Evolutionary conservation across 2,329 filamentous ascomycete genomes (phyloP), one percentile per base, ranked within the genome.

Genomic region (Diaporthe nobilis): DNA sequence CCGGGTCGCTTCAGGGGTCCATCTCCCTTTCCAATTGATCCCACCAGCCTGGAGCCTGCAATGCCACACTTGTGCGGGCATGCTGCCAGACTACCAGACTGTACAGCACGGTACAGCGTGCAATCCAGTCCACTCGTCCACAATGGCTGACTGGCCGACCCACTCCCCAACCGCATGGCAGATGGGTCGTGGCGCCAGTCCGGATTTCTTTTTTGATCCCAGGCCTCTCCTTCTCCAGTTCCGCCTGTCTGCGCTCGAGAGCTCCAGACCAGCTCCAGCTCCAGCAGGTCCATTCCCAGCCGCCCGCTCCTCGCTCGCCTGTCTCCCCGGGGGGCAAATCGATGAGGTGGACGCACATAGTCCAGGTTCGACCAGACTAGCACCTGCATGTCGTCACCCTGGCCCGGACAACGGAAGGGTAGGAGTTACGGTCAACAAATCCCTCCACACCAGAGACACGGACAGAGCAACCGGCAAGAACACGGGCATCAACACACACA

Each of bases 151-250:
- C 34, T 39, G 49, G 4, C 34, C 31, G 65, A 55, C 65, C 65
- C 65, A 70, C 65, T 22, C 22, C 65, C 34, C 65, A 70, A 53
- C n/a, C 13, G 65, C 49, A 70, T 53, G 49, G 31, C 65, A 55
- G 49, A 42, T 70, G 65, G 65, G 47, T 73, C 65, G 74, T 72
- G 71, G 71, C 60, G 72, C 55, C 67, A 63, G 61, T 72, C 65
- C 60, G 60, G 44, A 73, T 74, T 77, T 75, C 44, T 72, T 76
- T 37, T 67, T 74, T 74, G 75, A 75, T 72, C 67, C 73, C 63
- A 67, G 44, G 71, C 75, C 74, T 73, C 63, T 77, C 71, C 72
- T 77, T 77, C 75, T 71, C 53, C 55, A 58, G 37, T 37, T 72
- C 34, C 39, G 34, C 22, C 51, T 42, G 22, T 47, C 25, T 34